Conservation (phyloP, 2,329 filamentous ascomycete species). For the Arthrinium phaeospermum region DNA sequence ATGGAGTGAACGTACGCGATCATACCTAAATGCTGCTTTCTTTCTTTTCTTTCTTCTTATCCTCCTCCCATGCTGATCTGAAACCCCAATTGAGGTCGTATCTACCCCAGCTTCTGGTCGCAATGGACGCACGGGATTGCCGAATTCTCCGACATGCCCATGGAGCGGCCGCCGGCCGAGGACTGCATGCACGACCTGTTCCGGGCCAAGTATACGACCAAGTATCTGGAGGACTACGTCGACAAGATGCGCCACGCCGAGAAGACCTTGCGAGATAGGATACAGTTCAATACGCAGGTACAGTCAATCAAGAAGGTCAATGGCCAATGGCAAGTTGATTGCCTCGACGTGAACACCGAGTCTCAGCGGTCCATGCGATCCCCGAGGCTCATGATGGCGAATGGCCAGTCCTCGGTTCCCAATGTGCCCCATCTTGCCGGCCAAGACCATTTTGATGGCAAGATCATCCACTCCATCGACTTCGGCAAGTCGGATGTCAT, state of each 20-base stretch:
- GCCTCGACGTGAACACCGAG: neutral
- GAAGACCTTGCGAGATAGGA: neutral
- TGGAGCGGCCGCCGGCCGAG: constrained; percentile 33
- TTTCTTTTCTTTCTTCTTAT: no score
- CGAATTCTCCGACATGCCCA: constrained; percentile 38
- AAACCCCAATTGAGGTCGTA: constrained; percentile 28
- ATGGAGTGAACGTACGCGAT: neutral
- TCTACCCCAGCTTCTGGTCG: constrained; percentile 38
- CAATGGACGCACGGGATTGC: constrained; percentile 37
- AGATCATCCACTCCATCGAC: neutral
- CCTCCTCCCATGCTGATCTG: neutral
- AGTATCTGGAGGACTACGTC: constrained; percentile 31
- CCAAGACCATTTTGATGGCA: neutral
- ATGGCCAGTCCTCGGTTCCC: neutral
- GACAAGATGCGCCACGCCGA: neutral
- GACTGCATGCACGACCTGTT: constrained; percentile 34
- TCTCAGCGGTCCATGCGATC: neutral
- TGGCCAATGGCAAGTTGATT: neutral
- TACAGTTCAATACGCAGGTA: neutral
- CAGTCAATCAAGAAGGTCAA: neutral
- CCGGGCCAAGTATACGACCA: constrained; percentile 34
- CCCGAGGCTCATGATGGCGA: neutral
- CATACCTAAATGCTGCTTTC: no score
- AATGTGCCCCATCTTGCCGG: neutral
- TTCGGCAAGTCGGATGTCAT: neutral